Base-by-base conservation (phyloP, 441 rosid genomes). In the Sinapis alba region DNA sequence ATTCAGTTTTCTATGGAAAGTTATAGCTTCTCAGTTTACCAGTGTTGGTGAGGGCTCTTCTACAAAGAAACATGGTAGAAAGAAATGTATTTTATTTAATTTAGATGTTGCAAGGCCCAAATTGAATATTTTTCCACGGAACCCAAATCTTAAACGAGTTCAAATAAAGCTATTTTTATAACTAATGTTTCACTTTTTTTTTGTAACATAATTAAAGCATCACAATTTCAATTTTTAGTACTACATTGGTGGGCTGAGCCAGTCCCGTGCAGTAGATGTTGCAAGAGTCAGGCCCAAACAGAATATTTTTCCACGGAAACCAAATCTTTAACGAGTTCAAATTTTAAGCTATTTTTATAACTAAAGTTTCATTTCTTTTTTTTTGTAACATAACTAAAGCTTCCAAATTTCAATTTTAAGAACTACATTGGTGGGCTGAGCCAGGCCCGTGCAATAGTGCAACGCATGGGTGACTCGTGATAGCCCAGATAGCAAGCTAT, bases 11-110 rank as follows among this genome's bases (percentile, higher is more conserved):
- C 83, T 90, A 9, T 90, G 92, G 90, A 92, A 88, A 87, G 84
- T 85, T 87, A 87, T 84, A 89, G 90, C 84, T 90, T 86, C 73
- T 92, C 94, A n/a, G 84, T 88, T 62, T 86, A 85, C 69, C 92
- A 89, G 63, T 87, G 87, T 68, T 90, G 72, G 75, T 24, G 10
- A 7, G 72, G 50, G 27, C 27, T 24, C 27, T 24, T 24, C 27
- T 4, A 24, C 2, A 24, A 24, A 24, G 27, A 24, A 24, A 24
- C 27, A 24, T 24, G 27, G 4, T 24, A 24, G 27, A 24, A 24
- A 24, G 27, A 24, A 24, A 24, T 24, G 27, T 34, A 34, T 34
- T 34, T 34, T 34, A 9, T 34, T 34, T 71, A 6, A 19, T 73
- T 78, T 73, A 78, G 68, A 78, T 34, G 70, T 68, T 62, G 62